Evolutionary conservation across 257 asterid species (phyloP).

Genomic region (Leonotis leonurus): DNA sequence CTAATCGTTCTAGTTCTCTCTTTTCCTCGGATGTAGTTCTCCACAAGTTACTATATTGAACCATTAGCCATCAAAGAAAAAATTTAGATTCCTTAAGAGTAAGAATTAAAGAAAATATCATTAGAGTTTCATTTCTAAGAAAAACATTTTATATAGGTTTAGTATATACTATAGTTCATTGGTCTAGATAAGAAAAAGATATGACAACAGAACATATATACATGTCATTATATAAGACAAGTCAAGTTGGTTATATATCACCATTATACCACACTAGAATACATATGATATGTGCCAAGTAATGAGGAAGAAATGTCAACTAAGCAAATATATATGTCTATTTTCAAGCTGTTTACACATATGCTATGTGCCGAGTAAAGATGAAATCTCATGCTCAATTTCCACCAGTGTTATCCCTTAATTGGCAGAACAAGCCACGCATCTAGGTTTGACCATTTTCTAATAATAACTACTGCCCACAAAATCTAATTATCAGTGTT

Average conservation of each 20-base stretch:
- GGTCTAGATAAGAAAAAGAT: not conserved
- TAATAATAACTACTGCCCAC: not conserved
- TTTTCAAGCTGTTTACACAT: not conserved
- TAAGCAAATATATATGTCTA: no score
- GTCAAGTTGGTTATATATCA: not conserved
- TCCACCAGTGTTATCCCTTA: not conserved
- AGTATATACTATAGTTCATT: not conserved
- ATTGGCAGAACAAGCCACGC: not conserved
- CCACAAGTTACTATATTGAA: conserved; percentile 75
- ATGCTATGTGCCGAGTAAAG: no score
- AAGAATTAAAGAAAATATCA: not conserved
- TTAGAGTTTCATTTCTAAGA: not conserved
- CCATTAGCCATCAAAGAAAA: conserved; percentile 10
- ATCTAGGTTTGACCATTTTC: not conserved
- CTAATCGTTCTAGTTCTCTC: conserved; percentile 88
- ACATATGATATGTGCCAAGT: conserved; percentile 1
- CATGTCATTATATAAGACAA: not conserved
- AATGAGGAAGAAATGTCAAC: not conserved
- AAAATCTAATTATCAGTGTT: not conserved
- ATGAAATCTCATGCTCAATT: no score
- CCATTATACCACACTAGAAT: not conserved
- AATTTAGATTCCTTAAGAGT: conserved; percentile 10
- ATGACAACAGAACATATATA: not conserved
- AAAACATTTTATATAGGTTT: not conserved
- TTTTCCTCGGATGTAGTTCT: conserved; percentile 94